Conservation (phyloP, 352 stramenopile genomes). For the Bremia lactucae region DNA sequence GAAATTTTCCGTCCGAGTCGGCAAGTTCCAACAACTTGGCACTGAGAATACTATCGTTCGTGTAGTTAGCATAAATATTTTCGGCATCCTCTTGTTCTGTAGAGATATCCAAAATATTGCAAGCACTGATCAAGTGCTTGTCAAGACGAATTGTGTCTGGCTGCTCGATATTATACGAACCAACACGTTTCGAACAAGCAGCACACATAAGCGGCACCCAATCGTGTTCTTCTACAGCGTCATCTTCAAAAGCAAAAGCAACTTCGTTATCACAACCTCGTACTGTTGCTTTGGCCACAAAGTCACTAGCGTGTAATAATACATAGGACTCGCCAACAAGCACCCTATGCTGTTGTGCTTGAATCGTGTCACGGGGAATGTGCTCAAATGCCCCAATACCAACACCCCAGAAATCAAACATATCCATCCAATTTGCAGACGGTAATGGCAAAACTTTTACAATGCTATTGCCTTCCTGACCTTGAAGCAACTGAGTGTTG, state of each 20-base stretch:
- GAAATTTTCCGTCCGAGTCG: slow-evolving; percentile 66
- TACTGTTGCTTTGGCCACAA: slow-evolving; percentile 11
- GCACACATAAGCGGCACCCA: slow-evolving; percentile 35
- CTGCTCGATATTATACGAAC: slow-evolving; percentile 27
- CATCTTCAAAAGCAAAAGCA: slow-evolving; percentile 4
- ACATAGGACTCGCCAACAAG: slow-evolving; percentile 60
- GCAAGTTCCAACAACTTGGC: slow-evolving; percentile 55
- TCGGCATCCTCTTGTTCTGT: slow-evolving; percentile 7
- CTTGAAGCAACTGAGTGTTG: slow-evolving; percentile 2
- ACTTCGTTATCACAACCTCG: not conserved
- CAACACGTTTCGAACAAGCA: slow-evolving; percentile 28
- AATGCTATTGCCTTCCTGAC: slow-evolving; percentile 5
- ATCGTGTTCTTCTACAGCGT: slow-evolving; percentile 18
- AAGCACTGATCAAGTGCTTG: slow-evolving; percentile 43
- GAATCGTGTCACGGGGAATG: slow-evolving; percentile 59
- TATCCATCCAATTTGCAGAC: slow-evolving; percentile 79
- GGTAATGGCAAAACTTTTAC: slow-evolving; percentile 62
- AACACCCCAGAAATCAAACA: slow-evolving; percentile 81
- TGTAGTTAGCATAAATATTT: slow-evolving; percentile 55
- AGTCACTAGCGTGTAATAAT: slow-evolving; percentile 42
- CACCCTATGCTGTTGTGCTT: slow-evolving; percentile 32
- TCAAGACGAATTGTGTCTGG: slow-evolving; percentile 38
- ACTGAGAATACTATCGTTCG: slow-evolving; percentile 57
- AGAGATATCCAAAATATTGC: not conserved
- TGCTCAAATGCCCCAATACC: slow-evolving; percentile 73